phyloP scores from a whole-genome alignment of 345 rosid genomes.

The Bruguiera sexangula region DNA sequence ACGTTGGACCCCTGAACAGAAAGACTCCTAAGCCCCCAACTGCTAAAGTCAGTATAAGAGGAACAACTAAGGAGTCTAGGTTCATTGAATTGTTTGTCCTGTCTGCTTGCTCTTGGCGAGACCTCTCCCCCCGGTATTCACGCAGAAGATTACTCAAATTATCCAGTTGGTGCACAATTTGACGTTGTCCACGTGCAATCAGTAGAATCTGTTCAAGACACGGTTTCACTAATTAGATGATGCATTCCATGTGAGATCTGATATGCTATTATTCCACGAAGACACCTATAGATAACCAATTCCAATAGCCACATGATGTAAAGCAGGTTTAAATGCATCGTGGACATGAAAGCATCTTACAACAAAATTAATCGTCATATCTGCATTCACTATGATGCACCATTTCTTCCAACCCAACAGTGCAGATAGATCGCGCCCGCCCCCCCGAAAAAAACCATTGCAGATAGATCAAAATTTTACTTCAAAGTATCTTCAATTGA shows the following conservation, averaged over 20 bases:
- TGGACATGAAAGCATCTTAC: no score
- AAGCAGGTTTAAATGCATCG: no score
- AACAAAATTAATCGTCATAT: no score
- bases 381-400: no score
- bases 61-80: constrained; percentile 33
- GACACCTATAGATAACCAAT: neutral
- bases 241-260: neutral
- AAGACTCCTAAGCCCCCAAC: constrained; percentile 58
- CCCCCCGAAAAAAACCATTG: no score
- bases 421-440: no score
- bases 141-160: constrained; percentile 69
- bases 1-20: constrained; percentile 36
- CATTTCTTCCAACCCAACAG: no score
- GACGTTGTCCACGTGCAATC: constrained; percentile 76
- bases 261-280: neutral
- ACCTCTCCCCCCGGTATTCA: constrained; percentile 61
- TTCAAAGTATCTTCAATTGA: no score
- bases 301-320: no score
- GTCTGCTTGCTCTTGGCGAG: constrained; percentile 49
- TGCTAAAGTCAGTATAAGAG: constrained; percentile 60
- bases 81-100: constrained; percentile 29
- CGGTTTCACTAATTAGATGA: neutral
- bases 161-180: constrained; percentile 82
- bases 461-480: no score
- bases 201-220: constrained; percentile 48